A percentile compares a stretch with the other conserved stretches of the same genome.
phyloP scores from a whole-genome alignment of 1,284 basidiomycete genomes.

The Cryptococcus neoformans region DNA sequence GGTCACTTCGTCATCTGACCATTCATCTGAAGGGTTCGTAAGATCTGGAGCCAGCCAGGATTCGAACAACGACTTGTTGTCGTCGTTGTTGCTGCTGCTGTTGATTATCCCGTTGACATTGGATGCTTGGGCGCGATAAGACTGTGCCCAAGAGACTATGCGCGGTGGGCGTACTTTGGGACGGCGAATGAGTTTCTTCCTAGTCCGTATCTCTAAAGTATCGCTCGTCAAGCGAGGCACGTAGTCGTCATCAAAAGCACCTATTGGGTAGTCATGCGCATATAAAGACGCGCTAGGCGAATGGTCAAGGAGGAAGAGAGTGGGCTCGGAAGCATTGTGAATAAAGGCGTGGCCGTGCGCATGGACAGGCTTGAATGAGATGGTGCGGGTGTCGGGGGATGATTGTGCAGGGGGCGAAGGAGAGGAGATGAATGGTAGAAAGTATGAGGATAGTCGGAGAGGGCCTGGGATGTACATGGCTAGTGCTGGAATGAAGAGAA shows the following conservation, averaged over 20 bases:
- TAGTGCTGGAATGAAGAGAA: conserved; percentile 1
- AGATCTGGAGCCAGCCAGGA: conserved; percentile 33
- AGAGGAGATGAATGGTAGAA: conserved; percentile 23
- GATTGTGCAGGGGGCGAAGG: conserved; percentile 10
- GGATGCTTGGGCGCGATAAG: conserved; percentile 16
- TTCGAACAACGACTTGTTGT: not conserved
- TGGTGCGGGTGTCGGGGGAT: conserved; percentile 2
- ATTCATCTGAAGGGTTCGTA: conserved; percentile 32
- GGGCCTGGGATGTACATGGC: conserved; percentile 31
- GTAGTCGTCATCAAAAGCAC: not conserved
- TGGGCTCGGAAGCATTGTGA: conserved; percentile 5
- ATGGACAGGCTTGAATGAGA: conserved; percentile 33
- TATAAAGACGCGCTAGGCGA: conserved; percentile 14
- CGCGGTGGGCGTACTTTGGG: conserved; percentile 32
- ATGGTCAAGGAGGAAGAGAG: conserved; percentile 24
- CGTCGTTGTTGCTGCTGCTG: not conserved
- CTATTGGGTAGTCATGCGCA: conserved; percentile 11
- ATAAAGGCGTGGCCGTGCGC: conserved; percentile 27
- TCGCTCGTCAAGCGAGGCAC: not conserved
- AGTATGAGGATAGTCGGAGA: not conserved
- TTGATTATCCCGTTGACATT: not conserved
- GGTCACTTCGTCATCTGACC: conserved; percentile 54
- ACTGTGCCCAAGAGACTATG: conserved; percentile 39
- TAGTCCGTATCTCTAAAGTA: conserved; percentile 29
- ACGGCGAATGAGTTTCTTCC: conserved; percentile 32